Conservation (phyloP, 2,329 filamentous ascomycete species). For the Pseudogymnoascus sp. region DNA sequence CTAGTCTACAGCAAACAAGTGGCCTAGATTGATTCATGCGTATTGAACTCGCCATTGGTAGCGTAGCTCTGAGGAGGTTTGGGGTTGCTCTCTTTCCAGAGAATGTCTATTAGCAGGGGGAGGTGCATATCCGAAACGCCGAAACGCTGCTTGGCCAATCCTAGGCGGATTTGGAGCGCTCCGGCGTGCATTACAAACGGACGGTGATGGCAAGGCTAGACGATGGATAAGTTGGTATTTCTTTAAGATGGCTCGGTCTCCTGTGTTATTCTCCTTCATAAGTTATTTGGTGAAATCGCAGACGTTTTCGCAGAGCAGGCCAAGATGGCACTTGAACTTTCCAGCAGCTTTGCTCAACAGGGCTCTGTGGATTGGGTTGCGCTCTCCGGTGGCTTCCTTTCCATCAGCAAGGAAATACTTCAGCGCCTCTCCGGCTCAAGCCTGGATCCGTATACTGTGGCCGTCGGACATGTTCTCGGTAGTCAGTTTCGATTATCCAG, state of each 20-base stretch:
- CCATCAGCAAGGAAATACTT: no score
- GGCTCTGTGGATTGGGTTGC: not conserved
- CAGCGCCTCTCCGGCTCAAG: not conserved
- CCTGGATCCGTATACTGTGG: no score
- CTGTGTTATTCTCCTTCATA: not conserved
- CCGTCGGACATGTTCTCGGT: no score
- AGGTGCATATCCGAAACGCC: slow-evolving; percentile 4
- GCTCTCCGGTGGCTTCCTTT: no score
- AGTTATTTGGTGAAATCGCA: not conserved
- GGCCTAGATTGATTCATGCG: not conserved
- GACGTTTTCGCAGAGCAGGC: not conserved
- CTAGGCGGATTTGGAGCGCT: not conserved
- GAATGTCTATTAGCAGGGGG: not conserved
- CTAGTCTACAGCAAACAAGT: not conserved
- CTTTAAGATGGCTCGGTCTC: not conserved
- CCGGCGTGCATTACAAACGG: not conserved
- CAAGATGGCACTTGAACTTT: not conserved
- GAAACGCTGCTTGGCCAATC: not conserved
- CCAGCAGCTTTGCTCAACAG: not conserved
- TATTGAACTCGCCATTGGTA: not conserved
- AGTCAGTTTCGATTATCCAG: no score
- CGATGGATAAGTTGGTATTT: not conserved
- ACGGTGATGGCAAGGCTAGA: not conserved
- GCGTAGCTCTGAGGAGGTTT: not conserved
- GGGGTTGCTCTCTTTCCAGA: not conserved